These are phyloP conservation scores for Nematocida minor DNA, from an alignment of 371 early-diverging fungal species.

Conservation along the genomic window DNA sequence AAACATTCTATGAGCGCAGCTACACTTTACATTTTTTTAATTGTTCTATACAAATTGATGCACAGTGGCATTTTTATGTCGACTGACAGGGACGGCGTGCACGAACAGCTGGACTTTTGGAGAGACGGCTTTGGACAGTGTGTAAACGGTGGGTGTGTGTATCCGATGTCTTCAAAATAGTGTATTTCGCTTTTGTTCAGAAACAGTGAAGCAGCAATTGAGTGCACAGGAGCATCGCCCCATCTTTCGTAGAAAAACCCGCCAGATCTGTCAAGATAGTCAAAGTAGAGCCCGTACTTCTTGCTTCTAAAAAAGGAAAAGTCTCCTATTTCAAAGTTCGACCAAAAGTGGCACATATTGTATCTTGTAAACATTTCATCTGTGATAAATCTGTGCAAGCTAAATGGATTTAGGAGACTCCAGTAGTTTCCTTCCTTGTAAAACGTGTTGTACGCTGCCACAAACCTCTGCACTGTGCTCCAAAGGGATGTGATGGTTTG, in stretches of 20 bases:
- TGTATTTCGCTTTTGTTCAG: slow-evolving; percentile 71
- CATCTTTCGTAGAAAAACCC: slow-evolving; percentile 86
- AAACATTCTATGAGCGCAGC: not conserved
- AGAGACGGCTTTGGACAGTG: slow-evolving; percentile 62
- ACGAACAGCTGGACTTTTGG: slow-evolving; percentile 54
- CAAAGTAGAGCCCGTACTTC: slow-evolving; percentile 71
- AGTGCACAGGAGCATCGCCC: slow-evolving; percentile 91
- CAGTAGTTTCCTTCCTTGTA: slow-evolving; percentile 29
- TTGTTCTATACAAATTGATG: slow-evolving; percentile 33
- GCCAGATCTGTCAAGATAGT: slow-evolving; percentile 73
- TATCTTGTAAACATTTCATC: slow-evolving; percentile 61
- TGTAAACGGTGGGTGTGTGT: slow-evolving; percentile 64
- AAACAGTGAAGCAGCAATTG: slow-evolving; percentile 71
- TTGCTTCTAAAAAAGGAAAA: slow-evolving; percentile 72
- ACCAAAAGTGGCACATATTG: slow-evolving; percentile 81
- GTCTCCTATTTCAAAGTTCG: slow-evolving; percentile 86
- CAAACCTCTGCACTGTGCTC: slow-evolving; percentile 67
- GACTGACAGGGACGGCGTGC: slow-evolving; percentile 53
- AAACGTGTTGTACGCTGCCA: slow-evolving; percentile 35
- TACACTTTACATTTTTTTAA: not conserved
- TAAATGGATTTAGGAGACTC: slow-evolving; percentile 15
- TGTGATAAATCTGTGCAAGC: slow-evolving; percentile 47
- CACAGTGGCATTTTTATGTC: slow-evolving; percentile 53
- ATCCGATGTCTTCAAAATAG: slow-evolving; percentile 72
- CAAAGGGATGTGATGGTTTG: slow-evolving; percentile 75